Base-by-base conservation (phyloP, 257 asterid genomes). In the Solanum pennellii region DNA sequence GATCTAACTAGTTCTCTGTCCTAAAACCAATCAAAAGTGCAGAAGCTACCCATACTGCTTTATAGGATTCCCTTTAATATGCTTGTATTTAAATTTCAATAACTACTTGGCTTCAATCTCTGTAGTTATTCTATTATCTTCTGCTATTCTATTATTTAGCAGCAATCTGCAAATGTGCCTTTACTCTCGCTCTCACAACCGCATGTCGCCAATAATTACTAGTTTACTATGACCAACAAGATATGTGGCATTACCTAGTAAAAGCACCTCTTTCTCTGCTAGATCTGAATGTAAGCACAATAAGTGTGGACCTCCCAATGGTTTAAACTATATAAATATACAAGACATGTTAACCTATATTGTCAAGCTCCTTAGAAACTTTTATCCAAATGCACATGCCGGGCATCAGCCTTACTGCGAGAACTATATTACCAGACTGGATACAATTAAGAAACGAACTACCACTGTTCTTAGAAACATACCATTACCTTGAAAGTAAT, bases 401-500 rank as follows among this genome's bases (percentile, higher is more conserved):
- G 9, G 66, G 23, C 66, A 79, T 79, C 66, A 79, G 66, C 84
- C 66, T 45, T 47, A 80, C 68, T 27, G 68, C 5, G 12, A 16
- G 20, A 27, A 16, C 29, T 80, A 5, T 49, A 11, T 80, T 47
- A 80, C 56, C 45, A 12, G 21, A 29, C 41, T 33, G 37, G 56
- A 80, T 47, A 47, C 25, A 80, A 18, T 29, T 80, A 49, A 80
- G 44, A 80, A 47, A 16, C 69, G 85, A 10, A 80, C 39, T 29
- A 45, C 27, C 66, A 45, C 68, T 16, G 68, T 7, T 47, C 84
- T 15, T 47, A 47, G 20, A 84, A 37, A 47, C 59, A 52, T 44
- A 82, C 44, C 86, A 87, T 87, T 88, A 96, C 99, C 99, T 94
- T 14, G 92, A 83, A 83, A 96, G 93, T 86, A 96, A 89, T 71